Base-by-base conservation (phyloP, 768 basidiomycete species). In the Tulasnella sp. region DNA sequence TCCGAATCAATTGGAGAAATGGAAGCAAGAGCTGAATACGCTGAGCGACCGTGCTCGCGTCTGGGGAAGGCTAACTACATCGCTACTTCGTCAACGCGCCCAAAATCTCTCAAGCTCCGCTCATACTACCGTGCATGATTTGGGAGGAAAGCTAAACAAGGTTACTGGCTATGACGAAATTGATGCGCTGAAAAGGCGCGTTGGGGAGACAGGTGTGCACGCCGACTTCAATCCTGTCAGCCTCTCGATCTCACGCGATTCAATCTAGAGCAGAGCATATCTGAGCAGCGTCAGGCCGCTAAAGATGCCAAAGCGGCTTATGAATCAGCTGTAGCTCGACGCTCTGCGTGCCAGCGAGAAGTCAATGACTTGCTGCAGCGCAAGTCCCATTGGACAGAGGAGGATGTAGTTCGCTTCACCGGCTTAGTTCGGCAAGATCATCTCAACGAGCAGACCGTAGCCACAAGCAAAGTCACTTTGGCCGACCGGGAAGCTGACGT, bases 291-390 rank as follows among this genome's bases (percentile, higher is more conserved):
- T 22, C 81, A 84, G 64, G 87, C 86, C 5, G 89, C 95, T 0
- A 83, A 87, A 44, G 79, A 83, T 39, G 89, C 94, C 5, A 98
- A 98, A 81, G 77, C 79, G 7, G 85, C 86, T 5, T 89, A 95
- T 77, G 91, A 92, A 72, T 80, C 84, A 71, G 92, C 95, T 0
- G 91, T 95, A n/a, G 78, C 85, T 12, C 83, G 87, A 76, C 90
- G 95, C 5, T 89, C 93, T 9, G 84, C 88, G 59, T 93, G 93
- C 4, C 96, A 99, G 79, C 88, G 92, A n/a, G 91, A 96, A 79
- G 93, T 97, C 68, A 98, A 98, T 80, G 92, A 95, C 78, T 87
- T 99, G 2, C 82, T 98, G 17, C 91, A 94, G 79, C 92, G 97
- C 73, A 98, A 98, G 82, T 90, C 90, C 1, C 83, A 80, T n/a